Evolutionary conservation across 768 basidiomycete genomes (phyloP), one percentile per base, ranked within the genome.

Genomic region (Boletus barrowsii): DNA sequence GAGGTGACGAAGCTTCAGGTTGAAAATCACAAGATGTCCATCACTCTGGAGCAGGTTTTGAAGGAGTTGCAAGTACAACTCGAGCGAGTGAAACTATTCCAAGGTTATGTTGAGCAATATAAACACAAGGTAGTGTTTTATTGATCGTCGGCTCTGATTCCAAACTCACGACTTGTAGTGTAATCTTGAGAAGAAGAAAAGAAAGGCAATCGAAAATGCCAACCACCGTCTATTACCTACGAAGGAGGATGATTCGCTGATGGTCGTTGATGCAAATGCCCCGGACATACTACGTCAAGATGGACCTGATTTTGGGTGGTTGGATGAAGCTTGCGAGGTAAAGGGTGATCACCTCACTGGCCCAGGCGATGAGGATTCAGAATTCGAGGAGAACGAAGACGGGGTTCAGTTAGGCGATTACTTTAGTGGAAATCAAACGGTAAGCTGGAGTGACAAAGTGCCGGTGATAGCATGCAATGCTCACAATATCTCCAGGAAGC

Each of bases 261-360:
- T 71, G 57, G 60, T 69, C n/a, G 59, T 69, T 36, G 68, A 71
- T 33, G 30, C 55, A 17, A 65, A 69, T 41, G 59, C 60, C 11
- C 60, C 69, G 8, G 68, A 69, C 35, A 33, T 36, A 11, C 47
- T 69, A 9, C 42, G 42, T 35, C 48, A 54, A 22, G 54, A 50
- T 42, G 44, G 20, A 32, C 48, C 44, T 7, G 60, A 66, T 26
- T 41, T 65, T 36, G 49, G 47, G 17, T 71, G 69, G 68, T 24
- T 71, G 29, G 68, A 69, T 11, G 58, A 67, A 29, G 61, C 68
- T 17, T 69, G 67, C 30, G 33, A 52, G 39, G 65, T 69, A 42
- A 65, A 53, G 44, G 69, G 68, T 11, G 68, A 69, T 49, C 59
- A 40, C 18, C 39, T 71, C 42, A 35, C 45, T 24, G n/a, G 60